Percentiles rank a stretch among this genome's conserved stretches.
phyloP scores from a whole-genome alignment of 1,284 basidiomycete species.

The Leccinum griseonigrum region DNA sequence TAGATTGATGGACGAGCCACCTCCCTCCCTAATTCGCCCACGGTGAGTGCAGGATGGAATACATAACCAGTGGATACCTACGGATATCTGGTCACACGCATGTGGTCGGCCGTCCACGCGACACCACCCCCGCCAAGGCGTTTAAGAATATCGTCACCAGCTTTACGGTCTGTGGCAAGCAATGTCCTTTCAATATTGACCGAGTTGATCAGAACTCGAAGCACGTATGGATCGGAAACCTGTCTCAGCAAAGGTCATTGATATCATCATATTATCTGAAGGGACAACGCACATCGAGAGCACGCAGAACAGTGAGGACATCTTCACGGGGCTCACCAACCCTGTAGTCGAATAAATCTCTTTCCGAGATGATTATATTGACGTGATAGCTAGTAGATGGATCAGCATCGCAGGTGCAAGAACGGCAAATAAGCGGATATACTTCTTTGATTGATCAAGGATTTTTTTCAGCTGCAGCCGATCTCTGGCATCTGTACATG shows the following conservation, averaged over 20 bases:
- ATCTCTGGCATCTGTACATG: constrained; percentile 76
- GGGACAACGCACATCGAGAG: constrained; percentile 63
- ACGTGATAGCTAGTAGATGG: constrained; percentile 35
- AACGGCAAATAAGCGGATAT: constrained; percentile 25
- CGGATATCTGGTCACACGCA: constrained; percentile 61
- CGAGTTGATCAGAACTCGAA: constrained; percentile 81
- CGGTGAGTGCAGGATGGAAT: constrained; percentile 6
- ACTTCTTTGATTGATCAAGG: constrained; percentile 59
- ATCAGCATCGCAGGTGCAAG: constrained; percentile 7
- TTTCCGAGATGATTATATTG: constrained; percentile 62
- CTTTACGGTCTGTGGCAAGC: constrained; percentile 59
- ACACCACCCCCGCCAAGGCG: constrained; percentile 44
- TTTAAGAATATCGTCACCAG: constrained; percentile 56
- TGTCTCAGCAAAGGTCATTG: constrained; percentile 32
- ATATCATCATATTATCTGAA: neutral
- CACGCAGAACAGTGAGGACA: constrained; percentile 77
- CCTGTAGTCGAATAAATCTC: constrained; percentile 78
- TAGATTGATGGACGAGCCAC: constrained; percentile 46
- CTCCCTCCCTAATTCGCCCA: constrained; percentile 52
- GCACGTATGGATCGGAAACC: constrained; percentile 75
- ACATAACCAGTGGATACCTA: constrained; percentile 35
- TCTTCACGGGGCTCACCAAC: constrained; percentile 59
- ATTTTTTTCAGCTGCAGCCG: constrained; percentile 58
- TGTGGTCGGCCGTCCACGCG: constrained; percentile 62
- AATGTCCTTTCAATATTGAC: constrained; percentile 71